Percentiles rank a stretch among this genome's conserved stretches.
Evolutionary conservation across 345 rosid species (phyloP).

Genomic region (Anacardium occidentale): DNA sequence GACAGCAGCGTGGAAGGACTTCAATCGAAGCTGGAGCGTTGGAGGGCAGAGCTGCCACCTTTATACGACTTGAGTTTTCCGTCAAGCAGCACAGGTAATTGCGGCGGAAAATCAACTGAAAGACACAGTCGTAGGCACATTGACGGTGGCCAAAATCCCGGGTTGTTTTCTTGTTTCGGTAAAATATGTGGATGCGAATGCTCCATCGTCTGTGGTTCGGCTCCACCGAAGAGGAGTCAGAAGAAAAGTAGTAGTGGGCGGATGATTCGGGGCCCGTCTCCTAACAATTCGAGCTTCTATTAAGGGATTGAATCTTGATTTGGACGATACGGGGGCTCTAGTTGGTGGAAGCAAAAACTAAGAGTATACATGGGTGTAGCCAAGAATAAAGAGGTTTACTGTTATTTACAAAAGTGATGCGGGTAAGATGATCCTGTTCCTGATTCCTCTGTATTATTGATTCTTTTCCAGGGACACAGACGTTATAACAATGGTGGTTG

Average conservation of each 20-base stretch:
- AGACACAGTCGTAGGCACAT: conserved; percentile 38
- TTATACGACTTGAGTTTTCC: conserved; percentile 46
- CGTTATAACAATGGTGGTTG: no score
- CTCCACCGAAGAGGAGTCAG: background rate
- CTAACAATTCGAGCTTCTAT: conserved; percentile 30
- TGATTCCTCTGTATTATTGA: background rate
- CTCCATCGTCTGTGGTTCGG: conserved; percentile 65
- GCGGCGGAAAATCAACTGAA: conserved; percentile 25
- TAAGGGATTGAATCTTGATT: background rate
- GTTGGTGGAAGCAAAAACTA: no score
- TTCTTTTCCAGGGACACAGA: background rate
- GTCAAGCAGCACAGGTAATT: conserved; percentile 1
- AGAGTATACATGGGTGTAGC: conserved; percentile 1
- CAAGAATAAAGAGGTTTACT: background rate
- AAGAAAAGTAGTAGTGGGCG: conserved; percentile 24
- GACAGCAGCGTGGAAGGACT: conserved; percentile 77
- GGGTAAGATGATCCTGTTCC: conserved; percentile 10
- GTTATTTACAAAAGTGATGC: background rate
- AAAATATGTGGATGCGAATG: conserved; percentile 66
- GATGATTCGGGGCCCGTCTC: conserved; percentile 30
- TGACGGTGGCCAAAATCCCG: conserved; percentile 29
- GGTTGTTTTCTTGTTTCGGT: conserved; percentile 69
- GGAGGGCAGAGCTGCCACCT: conserved; percentile 81
- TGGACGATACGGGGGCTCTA: no score
- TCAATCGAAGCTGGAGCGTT: conserved; percentile 72